Evolutionary conservation across 345 rosid species (phyloP).

Genomic region (Aurinia saxatilis): DNA sequence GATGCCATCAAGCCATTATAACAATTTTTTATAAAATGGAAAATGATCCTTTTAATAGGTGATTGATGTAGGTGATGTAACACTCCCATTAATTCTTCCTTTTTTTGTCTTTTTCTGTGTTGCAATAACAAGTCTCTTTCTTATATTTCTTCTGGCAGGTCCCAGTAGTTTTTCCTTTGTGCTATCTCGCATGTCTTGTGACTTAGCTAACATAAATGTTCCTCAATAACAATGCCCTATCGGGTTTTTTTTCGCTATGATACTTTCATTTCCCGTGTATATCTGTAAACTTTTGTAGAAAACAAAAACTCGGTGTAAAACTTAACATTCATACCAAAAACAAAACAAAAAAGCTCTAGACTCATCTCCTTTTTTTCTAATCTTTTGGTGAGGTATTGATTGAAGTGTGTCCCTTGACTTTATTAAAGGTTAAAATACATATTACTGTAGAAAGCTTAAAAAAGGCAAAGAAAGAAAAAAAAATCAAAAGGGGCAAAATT

Average conservation of each 20-base stretch:
- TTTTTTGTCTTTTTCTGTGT: constrained; percentile 21
- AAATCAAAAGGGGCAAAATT: constrained; percentile 3
- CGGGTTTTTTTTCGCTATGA: no score
- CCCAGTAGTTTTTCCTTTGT: not conserved
- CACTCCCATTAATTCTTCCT: constrained; percentile 24
- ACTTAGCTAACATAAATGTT: no score
- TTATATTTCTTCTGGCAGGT: constrained; percentile 21
- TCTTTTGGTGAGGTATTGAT: constrained; percentile 33
- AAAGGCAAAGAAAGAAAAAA: not conserved
- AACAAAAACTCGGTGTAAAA: no score
- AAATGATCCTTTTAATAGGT: constrained; percentile 2
- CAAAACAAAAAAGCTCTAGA: constrained; percentile 23
- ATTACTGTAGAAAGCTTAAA: constrained; percentile 20
- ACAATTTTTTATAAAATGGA: not conserved
- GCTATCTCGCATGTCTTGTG: constrained; percentile 7
- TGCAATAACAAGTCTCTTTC: constrained; percentile 23
- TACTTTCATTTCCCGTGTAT: no score
- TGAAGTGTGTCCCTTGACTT: constrained; percentile 36
- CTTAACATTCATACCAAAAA: no score
- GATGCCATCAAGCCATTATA: constrained; percentile 64
- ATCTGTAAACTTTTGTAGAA: no score
- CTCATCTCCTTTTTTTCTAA: constrained; percentile 15
- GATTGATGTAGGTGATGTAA: constrained; percentile 26
- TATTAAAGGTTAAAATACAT: constrained; percentile 31
- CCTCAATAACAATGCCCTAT: no score